phyloP scores from a whole-genome alignment of 768 basidiomycete species.

The Suillus subaureus region DNA sequence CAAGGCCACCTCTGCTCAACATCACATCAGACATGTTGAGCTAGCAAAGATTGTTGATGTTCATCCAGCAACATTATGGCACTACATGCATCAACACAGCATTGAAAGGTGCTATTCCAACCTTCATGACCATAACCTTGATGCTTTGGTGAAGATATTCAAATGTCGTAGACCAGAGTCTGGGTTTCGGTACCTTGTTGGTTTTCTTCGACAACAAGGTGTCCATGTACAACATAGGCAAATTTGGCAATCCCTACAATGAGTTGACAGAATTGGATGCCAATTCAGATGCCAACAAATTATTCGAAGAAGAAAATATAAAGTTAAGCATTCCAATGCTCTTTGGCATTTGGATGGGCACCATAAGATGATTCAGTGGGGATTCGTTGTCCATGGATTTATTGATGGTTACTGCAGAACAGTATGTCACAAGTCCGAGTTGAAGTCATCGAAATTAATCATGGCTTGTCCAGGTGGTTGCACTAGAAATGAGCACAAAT shows the following conservation, averaged over 20 bases:
- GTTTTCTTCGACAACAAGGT: slow-evolving; percentile 16
- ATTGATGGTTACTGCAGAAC: slow-evolving; percentile 33
- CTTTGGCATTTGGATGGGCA: slow-evolving; percentile 29
- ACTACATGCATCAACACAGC: slow-evolving; percentile 14
- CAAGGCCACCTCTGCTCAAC: slow-evolving; percentile 11
- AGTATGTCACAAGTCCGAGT: slow-evolving; percentile 21
- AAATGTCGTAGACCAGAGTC: slow-evolving; percentile 17
- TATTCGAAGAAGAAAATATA: slow-evolving; percentile 14
- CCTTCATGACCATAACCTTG: slow-evolving; percentile 22
- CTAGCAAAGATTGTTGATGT: slow-evolving; percentile 16
- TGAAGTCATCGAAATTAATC: no score
- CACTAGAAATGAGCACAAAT: no score
- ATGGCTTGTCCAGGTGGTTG: slow-evolving; percentile 9
- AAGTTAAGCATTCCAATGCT: slow-evolving; percentile 15
- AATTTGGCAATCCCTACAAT: slow-evolving; percentile 12
- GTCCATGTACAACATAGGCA: slow-evolving; percentile 18
- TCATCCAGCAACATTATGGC: slow-evolving; percentile 17
- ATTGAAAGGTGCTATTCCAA: slow-evolving; percentile 15
- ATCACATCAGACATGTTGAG: slow-evolving; percentile 9
- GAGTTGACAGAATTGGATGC: slow-evolving; percentile 13
- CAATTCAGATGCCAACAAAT: neutral
- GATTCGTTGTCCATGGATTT: slow-evolving; percentile 28
- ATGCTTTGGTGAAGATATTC: slow-evolving; percentile 17
- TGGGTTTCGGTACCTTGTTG: slow-evolving; percentile 20
- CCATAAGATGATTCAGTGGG: slow-evolving; percentile 28